Evolutionary conservation across 441 rosid species (phyloP).

Genomic region (Manihot esculenta): DNA sequence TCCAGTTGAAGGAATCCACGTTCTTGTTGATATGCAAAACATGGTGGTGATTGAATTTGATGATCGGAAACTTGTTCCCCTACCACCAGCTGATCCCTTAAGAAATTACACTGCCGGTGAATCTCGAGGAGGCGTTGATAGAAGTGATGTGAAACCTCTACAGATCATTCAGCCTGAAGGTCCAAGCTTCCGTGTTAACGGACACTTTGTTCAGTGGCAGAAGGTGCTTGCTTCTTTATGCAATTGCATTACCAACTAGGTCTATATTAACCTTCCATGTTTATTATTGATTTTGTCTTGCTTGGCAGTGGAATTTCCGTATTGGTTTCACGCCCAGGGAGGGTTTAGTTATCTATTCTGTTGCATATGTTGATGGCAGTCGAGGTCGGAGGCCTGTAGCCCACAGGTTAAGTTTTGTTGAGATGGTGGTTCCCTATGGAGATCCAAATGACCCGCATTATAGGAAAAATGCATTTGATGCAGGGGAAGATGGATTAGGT

Average conservation of each 20-base stretch:
- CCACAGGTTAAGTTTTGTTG: conserved; percentile 85
- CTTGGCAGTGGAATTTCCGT: conserved; percentile 86
- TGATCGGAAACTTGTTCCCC: conserved; percentile 85
- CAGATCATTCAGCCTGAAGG: conserved; percentile 90
- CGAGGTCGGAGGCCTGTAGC: conserved; percentile 89
- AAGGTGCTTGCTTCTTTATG: conserved; percentile 46
- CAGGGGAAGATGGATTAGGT: conserved; percentile 92
- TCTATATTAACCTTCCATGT: neutral
- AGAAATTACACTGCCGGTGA: conserved; percentile 89
- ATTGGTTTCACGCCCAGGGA: conserved; percentile 87
- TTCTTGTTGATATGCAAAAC: conserved; percentile 88
- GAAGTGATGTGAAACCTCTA: conserved; percentile 90
- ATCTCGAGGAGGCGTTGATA: conserved; percentile 87
- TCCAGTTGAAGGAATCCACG: conserved; percentile 86
- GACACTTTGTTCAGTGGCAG: conserved; percentile 88
- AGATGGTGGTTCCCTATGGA: conserved; percentile 96
- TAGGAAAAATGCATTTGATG: conserved; percentile 90
- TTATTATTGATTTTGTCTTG: conserved; percentile 9
- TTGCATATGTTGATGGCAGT: conserved; percentile 85
- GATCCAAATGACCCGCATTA: conserved; percentile 94
- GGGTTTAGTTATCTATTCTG: conserved; percentile 82
- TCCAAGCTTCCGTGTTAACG: conserved; percentile 88
- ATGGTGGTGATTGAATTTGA: conserved; percentile 86
- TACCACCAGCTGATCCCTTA: conserved; percentile 87
- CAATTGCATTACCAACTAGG: neutral